These are phyloP conservation scores for Vitis hybrid DNA, from an alignment of 177 flowering plant species.

Conservation along the genomic window DNA sequence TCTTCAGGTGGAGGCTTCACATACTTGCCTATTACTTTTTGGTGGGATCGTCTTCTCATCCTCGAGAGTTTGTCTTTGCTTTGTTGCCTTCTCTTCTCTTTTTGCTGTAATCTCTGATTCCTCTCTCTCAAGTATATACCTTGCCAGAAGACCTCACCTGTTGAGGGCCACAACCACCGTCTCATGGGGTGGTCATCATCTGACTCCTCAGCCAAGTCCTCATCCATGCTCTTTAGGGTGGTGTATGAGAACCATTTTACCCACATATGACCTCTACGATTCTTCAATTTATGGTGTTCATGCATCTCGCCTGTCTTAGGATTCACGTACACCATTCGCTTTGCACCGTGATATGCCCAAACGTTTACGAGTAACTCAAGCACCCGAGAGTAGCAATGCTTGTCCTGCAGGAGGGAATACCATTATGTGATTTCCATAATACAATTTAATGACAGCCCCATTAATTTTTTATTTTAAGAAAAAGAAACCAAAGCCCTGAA, in stretches of 20 bases:
- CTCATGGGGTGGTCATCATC: conserved; percentile 58
- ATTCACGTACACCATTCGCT: conserved; percentile 77
- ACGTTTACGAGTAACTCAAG: conserved; percentile 89
- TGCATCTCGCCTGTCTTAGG: conserved; percentile 76
- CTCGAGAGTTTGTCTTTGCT: conserved; percentile 69
- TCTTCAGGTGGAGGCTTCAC: conserved; percentile 80
- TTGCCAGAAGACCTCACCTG: conserved; percentile 93
- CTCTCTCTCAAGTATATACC: conserved; percentile 83
- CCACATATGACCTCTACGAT: conserved; percentile 87
- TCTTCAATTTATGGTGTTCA: conserved; percentile 70
- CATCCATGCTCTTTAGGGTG: conserved; percentile 93
- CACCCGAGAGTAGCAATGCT: conserved; percentile 87
- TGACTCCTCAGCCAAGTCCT: conserved; percentile 87
- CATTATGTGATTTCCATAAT: neutral
- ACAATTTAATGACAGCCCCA: neutral
- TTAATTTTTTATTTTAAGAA: neutral
- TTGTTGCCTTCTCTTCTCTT: conserved; percentile 62
- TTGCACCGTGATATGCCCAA: conserved; percentile 97
- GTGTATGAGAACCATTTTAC: conserved; percentile 76
- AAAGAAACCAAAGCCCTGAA: neutral
- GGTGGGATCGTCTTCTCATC: conserved; percentile 52
- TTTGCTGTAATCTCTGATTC: conserved; percentile 44
- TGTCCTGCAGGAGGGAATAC: conserved; percentile 59
- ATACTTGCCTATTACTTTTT: conserved; percentile 76
- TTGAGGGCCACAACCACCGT: conserved; percentile 89